phyloP scores from a whole-genome alignment of 768 basidiomycete genomes.

The Mycena capillaripes region DNA sequence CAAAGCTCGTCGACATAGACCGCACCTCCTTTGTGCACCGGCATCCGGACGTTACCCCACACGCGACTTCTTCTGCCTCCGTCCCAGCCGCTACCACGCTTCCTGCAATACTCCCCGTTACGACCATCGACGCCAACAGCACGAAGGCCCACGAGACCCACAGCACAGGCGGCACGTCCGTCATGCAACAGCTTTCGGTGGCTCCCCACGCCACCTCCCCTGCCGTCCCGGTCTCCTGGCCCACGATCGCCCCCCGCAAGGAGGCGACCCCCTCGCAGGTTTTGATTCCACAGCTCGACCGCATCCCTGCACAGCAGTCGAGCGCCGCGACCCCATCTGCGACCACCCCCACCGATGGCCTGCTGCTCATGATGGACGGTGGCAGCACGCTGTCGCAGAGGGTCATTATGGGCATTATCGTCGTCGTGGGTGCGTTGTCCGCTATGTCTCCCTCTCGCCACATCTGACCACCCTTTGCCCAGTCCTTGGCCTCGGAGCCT shows the following conservation, averaged over 20 bases:
- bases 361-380: not conserved
- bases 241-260: not conserved
- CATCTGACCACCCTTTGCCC: not conserved
- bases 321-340: not conserved
- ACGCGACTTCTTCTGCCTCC: no score
- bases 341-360: not conserved
- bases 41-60: no score
- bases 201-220: not conserved
- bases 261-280: not conserved
- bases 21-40: no score
- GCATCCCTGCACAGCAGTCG: not conserved
- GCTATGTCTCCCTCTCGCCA: not conserved
- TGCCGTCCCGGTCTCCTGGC: not conserved
- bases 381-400: not conserved
- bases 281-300: not conserved
- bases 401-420: not conserved
- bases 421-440: not conserved
- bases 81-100: no score
- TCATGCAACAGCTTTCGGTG: not conserved
- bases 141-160: not conserved
- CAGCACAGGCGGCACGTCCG: not conserved
- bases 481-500: conserved; percentile 1
- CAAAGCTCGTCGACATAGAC: no score
- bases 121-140: not conserved
- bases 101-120: no score